Conservation (phyloP, 306 rosid species). For the Pyrus bretschneideri region DNA sequence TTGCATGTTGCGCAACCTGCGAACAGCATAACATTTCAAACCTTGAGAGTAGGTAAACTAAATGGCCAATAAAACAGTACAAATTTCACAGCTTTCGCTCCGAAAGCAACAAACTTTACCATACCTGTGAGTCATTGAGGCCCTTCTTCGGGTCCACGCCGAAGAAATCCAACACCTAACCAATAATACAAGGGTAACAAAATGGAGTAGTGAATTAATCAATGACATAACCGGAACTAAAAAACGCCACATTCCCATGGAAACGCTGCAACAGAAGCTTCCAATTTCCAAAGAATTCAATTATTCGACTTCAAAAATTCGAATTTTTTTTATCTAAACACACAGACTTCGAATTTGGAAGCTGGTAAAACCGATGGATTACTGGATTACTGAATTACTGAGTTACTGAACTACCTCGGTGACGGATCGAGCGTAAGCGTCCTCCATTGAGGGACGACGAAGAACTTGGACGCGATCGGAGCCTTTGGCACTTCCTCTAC, state of each 20-base stretch:
- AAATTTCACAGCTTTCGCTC: background rate
- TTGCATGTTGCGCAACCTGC: conserved; percentile 71
- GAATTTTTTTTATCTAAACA: background rate
- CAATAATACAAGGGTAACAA: background rate
- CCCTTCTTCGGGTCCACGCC: conserved; percentile 80
- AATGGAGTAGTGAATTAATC: background rate
- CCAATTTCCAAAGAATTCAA: background rate
- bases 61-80: background rate
- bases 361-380: background rate
- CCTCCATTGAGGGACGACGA: conserved; percentile 51
- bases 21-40: background rate
- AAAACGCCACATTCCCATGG: background rate
- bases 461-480: conserved; percentile 42
- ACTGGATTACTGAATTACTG: background rate
- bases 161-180: conserved; percentile 80
- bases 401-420: conserved; percentile 41
- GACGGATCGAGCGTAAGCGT: conserved; percentile 88
- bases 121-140: conserved; percentile 68
- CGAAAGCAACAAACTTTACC: background rate
- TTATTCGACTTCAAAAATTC: background rate
- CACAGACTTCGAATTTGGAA: background rate
- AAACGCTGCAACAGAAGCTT: background rate
- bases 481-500: background rate
- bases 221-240: background rate
- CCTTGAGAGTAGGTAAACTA: background rate